A percentile compares a stretch with the other conserved stretches of the same genome.
phyloP scores from a whole-genome alignment of 208 protist genomes.

The Leishmania guyanensis region DNA sequence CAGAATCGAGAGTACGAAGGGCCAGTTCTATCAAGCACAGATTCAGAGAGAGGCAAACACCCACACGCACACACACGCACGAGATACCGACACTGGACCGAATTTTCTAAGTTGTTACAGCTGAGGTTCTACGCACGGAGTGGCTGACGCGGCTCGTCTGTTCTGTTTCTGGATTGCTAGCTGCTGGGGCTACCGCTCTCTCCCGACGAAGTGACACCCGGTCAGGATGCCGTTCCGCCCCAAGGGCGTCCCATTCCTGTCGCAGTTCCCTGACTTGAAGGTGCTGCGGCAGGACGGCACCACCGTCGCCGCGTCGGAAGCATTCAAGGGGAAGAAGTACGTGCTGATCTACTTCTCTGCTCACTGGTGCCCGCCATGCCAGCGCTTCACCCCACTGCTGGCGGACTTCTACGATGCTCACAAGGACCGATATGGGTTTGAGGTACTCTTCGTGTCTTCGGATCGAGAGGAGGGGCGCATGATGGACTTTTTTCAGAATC shows the following conservation, averaged over 20 bases:
- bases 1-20: background rate
- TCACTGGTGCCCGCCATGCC: conserved; percentile 84
- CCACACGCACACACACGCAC: background rate
- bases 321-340: conserved; percentile 50
- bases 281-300: conserved; percentile 46
- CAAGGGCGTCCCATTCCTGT: conserved; percentile 25
- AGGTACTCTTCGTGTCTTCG: conserved; percentile 71
- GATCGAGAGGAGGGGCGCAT: conserved; percentile 62
- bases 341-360: conserved; percentile 83
- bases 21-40: background rate
- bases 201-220: background rate
- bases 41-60: too few species aligned
- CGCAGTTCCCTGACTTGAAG: conserved; percentile 30
- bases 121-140: background rate
- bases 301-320: conserved; percentile 27
- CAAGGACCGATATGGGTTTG: conserved; percentile 41
- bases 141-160: background rate
- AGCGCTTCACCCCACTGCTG: conserved; percentile 77
- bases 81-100: background rate
- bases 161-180: background rate
- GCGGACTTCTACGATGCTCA: conserved; percentile 59
- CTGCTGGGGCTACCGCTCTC: background rate
- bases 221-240: conserved; percentile 12
- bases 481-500: conserved; percentile 68
- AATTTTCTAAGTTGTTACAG: background rate